Conservation (phyloP, 805 yeast species). For the Teunomyces aglyptinius region DNA sequence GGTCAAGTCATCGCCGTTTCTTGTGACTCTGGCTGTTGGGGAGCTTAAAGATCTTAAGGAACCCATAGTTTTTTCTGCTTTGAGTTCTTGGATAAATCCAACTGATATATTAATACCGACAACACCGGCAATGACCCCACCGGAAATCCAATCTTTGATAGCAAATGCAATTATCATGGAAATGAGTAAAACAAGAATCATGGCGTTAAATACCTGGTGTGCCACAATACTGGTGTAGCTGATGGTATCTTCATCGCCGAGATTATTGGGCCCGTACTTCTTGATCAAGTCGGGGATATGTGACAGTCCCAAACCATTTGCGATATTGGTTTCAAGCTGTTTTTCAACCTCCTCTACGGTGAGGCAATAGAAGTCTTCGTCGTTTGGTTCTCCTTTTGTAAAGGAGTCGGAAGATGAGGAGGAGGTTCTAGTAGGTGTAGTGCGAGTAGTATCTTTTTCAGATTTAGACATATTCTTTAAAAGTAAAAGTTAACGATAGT, state of each 20-base stretch:
- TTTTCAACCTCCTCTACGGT: constrained; percentile 36
- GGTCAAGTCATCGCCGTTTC: constrained; percentile 57
- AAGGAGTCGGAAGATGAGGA: constrained; percentile 1
- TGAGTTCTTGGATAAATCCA: constrained; percentile 68
- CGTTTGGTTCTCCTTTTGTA: constrained; percentile 11
- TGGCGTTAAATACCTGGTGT: constrained; percentile 73
- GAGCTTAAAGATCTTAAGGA: constrained; percentile 64
- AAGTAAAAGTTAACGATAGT: background rate
- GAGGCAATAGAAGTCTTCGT: constrained; percentile 21
- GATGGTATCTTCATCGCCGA: constrained; percentile 59
- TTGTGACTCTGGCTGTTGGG: constrained; percentile 65
- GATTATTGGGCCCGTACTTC: constrained; percentile 54
- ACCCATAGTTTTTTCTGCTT: constrained; percentile 79
- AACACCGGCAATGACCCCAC: constrained; percentile 75
- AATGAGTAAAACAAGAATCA: constrained; percentile 69
- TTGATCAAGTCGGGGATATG: constrained; percentile 13
- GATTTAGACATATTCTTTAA: constrained; percentile 1
- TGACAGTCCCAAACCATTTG: constrained; percentile 40
- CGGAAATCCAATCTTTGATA: constrained; percentile 76
- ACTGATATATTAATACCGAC: constrained; percentile 60
- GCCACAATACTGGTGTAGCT: constrained; percentile 54
- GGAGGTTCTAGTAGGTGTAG: background rate
- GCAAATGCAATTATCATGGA: constrained; percentile 72
- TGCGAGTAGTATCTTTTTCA: background rate
- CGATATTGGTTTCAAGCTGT: constrained; percentile 39